Evolutionary conservation across 1,284 basidiomycete genomes (phyloP).

Genomic region (Malassezia equina): DNA sequence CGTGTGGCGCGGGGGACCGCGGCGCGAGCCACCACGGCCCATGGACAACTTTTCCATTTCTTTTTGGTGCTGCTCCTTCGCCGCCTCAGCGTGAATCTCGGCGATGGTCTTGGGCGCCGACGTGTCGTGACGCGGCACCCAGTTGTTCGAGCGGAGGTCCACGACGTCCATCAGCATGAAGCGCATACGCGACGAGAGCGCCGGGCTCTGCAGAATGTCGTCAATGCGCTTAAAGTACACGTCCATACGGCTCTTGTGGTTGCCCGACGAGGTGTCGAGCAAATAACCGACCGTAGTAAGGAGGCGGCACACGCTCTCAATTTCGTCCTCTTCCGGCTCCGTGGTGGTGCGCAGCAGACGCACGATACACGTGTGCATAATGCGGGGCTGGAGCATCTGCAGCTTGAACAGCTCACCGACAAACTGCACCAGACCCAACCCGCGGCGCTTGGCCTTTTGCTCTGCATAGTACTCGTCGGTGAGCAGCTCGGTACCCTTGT

Average conservation of each 20-base stretch:
- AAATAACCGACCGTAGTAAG: constrained; percentile 74
- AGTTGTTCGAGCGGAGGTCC: constrained; percentile 73
- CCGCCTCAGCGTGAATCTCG: constrained; percentile 69
- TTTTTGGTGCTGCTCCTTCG: constrained; percentile 48
- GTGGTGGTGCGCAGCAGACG: constrained; percentile 83
- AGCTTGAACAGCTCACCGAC: constrained; percentile 97
- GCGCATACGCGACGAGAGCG: constrained; percentile 74
- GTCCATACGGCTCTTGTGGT: constrained; percentile 68
- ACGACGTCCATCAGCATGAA: constrained; percentile 93
- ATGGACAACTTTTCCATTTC: constrained; percentile 51
- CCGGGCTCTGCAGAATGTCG: constrained; percentile 60
- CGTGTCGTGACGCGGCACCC: constrained; percentile 64
- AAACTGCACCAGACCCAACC: constrained; percentile 91
- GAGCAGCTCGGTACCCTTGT: constrained; percentile 54
- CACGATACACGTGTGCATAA: constrained; percentile 94
- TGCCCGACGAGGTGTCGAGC: constrained; percentile 55
- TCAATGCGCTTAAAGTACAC: constrained; percentile 86
- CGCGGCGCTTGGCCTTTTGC: constrained; percentile 90
- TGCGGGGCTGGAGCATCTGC: constrained; percentile 82
- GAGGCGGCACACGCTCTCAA: constrained; percentile 88
- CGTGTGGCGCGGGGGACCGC: constrained; percentile 62
- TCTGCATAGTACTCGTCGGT: constrained; percentile 95
- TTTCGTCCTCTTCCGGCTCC: constrained; percentile 92
- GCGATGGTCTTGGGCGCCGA: constrained; percentile 79
- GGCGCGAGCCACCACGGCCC: constrained; percentile 71